phyloP scores from a whole-genome alignment of 192 early-diverging fungal species.

The Coemansia sp. region DNA sequence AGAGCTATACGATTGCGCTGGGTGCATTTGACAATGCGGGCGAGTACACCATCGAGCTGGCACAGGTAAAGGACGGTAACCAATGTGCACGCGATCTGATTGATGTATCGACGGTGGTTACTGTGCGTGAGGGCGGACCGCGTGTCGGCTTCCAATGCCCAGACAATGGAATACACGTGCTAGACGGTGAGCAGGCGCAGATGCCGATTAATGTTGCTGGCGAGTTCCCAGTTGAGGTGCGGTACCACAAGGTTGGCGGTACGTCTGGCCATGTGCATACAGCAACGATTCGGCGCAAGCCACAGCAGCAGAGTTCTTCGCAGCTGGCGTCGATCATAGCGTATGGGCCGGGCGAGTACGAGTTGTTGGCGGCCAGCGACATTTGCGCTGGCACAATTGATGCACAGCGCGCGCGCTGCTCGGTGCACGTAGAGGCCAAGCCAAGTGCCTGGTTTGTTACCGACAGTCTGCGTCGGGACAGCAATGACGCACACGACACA shows the following conservation, averaged over 20 bases:
- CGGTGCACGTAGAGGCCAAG: constrained; percentile 43
- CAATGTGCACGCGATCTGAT: constrained; percentile 39
- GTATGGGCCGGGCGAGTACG: constrained; percentile 45
- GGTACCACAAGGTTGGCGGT: constrained; percentile 33
- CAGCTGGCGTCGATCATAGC: constrained; percentile 21
- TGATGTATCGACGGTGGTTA: constrained; percentile 19
- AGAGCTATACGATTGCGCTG: constrained; percentile 23
- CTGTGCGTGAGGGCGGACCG: constrained; percentile 42
- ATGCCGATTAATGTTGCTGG: constrained; percentile 31
- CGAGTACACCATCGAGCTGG: constrained; percentile 37
- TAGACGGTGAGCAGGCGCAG: constrained; percentile 34
- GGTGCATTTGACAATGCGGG: constrained; percentile 29
- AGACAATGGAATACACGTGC: constrained; percentile 23
- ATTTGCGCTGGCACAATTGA: constrained; percentile 42
- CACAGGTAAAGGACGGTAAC: constrained; percentile 42
- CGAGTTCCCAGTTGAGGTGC: constrained; percentile 42
- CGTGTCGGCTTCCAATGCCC: constrained; percentile 34
- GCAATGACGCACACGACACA: not conserved
- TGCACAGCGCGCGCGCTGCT: constrained; percentile 16
- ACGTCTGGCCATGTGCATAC: constrained; percentile 6
- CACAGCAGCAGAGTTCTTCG: constrained; percentile 5
- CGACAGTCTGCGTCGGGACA: constrained; percentile 9
- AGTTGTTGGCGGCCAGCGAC: constrained; percentile 35
- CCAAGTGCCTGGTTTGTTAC: constrained; percentile 44
- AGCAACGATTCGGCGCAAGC: constrained; percentile 12